Percentiles rank a stretch among this genome's conserved stretches.
phyloP scores from a whole-genome alignment of 257 asterid genomes.

The Capsicum pubescens region DNA sequence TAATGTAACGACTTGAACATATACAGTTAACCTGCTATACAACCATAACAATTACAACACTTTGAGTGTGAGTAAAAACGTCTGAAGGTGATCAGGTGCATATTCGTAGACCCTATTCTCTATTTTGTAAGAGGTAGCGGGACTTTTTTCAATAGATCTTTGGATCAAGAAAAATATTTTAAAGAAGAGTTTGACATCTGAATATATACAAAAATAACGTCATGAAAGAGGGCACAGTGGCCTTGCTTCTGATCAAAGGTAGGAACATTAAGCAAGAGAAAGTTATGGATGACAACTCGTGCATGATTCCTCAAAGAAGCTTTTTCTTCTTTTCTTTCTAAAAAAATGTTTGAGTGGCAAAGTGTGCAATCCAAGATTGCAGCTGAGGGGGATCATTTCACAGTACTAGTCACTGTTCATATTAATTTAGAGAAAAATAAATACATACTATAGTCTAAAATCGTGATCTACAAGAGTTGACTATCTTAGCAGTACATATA shows the following conservation, averaged over 20 bases:
- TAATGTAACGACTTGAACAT: not conserved
- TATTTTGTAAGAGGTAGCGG: too few species aligned
- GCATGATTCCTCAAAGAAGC: not conserved
- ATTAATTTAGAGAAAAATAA: not conserved
- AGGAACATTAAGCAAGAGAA: constrained; percentile 25
- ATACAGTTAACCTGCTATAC: not conserved
- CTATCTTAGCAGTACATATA: not conserved
- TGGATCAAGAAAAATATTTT: too few species aligned
- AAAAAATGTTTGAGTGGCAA: constrained; percentile 7
- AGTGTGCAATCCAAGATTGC: constrained; percentile 3
- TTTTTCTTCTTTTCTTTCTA: not conserved
- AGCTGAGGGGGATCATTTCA: not conserved
- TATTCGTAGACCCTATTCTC: too few species aligned
- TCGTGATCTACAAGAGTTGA: constrained; percentile 13
- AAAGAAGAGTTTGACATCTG: not conserved
- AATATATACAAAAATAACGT: not conserved
- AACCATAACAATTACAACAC: too few species aligned
- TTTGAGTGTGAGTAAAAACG: too few species aligned
- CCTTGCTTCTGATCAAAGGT: constrained; percentile 41
- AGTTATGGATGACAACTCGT: not conserved
- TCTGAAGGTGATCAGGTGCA: too few species aligned
- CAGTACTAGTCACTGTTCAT: not conserved
- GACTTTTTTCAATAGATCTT: too few species aligned
- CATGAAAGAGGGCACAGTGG: constrained; percentile 3
- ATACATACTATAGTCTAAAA: constrained; percentile 13